Base-by-base conservation (phyloP, 2,329 filamentous ascomycete genomes). In the Helotiales sp. region DNA sequence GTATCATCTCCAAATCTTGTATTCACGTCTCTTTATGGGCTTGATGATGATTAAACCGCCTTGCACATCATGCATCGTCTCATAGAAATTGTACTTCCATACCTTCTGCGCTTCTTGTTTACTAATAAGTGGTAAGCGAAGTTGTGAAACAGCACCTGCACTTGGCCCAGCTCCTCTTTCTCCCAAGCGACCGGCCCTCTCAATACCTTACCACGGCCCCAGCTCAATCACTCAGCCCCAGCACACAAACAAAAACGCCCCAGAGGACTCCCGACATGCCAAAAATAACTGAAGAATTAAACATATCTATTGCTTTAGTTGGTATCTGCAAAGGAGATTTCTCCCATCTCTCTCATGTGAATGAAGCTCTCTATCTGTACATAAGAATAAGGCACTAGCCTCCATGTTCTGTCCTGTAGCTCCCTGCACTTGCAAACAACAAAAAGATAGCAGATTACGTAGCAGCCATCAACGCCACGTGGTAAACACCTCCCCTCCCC, bases 391-490 rank as follows among this genome's bases (percentile, higher is more conserved):
- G 22, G 2, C 47, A 2, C 15, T 24, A 43, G 37, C 13, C 15
- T 3, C 10, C 8, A 15, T n/a, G 40, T 20, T 52, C 49, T 52
- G 52, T 37, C 52, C 54, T 37, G 20, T 57, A 24, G 30, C 30
- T 40, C 54, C 54, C 8, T 2, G 20, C 54, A 30, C 54, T 7
- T 2, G 20, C 54, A 30, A 30, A 52, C 17, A 30, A n/a, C 28
- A 26, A 57, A 11, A 57, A 24, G 13, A 57, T 37, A 37, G 54
- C 54, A 57, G 24, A 11, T 40, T 37, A 40, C n/a, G 11, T 34
- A 37, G 32, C 54, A 37, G 54, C 52, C 32, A 34, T 57, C 32
- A 57, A 57, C 54, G 54, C 54, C 54, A 24, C 26, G 20, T 40
- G 54, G 54, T 57, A 57, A 57, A 57, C 54, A 57, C 13, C 10